Base-by-base conservation (phyloP, 768 basidiomycete genomes). In the Gautieria morchelliformis region DNA sequence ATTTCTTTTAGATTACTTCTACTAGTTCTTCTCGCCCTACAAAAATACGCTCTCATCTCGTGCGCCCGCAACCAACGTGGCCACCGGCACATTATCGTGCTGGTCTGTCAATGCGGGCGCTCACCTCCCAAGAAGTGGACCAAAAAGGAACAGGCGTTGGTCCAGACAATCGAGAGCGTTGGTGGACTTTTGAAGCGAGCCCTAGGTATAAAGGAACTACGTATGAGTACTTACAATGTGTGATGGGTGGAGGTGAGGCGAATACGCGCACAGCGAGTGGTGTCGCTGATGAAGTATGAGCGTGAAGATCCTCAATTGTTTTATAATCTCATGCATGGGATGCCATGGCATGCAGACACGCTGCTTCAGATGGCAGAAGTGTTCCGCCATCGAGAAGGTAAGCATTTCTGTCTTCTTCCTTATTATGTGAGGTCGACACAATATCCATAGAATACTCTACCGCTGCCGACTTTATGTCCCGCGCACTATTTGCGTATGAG, bases 301-400 rank as follows among this genome's bases (percentile, higher is more conserved):
- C 5, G 5, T 55, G 32, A 51, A 90, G 89, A 92, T 65, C 89
- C 89, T 1, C 82, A 89, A 58, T 80, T 82, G 3, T 79, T 99
- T 46, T 87, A 83, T 70, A 78, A 81, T 19, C 74, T 97, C 8
- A 65, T 95, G n/a, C 77, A 81, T 24, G 80, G 78, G 41, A 78
- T 86, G 55, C 92, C 91, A 0, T 97, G 92, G 82, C 96, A 98
- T 63, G 89, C 85, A 1, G 95, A 98, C 68, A 94, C 94, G 0
- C 74, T 95, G 1, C 75, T 95, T 2, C 91, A 94, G 64, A 71
- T 94, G 14, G 83, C 88, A 3, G 92, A 94, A 63, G 83, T 93
- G 8, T 87, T 83, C 64, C 75, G 86, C 30, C 89, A 95, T 67
- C 80, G 92, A 63, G 93, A 95, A 76, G 93, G 93, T 89, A 37